These are phyloP conservation scores for Tulasnella sp. DNA, from an alignment of 768 basidiomycete genomes.

Conservation along the genomic window DNA sequence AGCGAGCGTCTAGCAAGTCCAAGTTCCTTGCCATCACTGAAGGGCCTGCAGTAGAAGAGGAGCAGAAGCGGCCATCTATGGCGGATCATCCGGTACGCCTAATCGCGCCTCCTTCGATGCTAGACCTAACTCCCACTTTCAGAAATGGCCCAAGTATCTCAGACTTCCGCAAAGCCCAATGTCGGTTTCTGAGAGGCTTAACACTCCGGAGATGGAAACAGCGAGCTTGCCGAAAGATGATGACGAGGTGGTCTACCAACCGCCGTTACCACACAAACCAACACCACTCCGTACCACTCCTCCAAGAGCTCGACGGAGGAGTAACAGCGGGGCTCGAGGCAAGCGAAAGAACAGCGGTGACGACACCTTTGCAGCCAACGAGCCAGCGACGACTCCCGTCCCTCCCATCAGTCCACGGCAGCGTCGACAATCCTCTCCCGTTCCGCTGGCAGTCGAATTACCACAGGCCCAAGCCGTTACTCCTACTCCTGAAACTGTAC, in stretches of 20 bases:
- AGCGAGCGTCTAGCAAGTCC: not conserved
- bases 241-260: slow-evolving; percentile 2
- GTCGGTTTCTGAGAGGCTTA: not conserved
- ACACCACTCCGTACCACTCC: not conserved
- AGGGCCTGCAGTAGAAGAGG: not conserved
- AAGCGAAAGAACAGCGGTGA: not conserved
- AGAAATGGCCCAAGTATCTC: slow-evolving; percentile 5
- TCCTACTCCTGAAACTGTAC: no score
- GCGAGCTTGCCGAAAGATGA: not conserved
- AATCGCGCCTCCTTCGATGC: not conserved
- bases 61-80: not conserved
- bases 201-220: not conserved
- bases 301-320: not conserved
- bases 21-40: slow-evolving; percentile 1
- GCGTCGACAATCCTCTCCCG: not conserved
- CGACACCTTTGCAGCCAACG: not conserved
- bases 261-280: not conserved
- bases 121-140: not conserved
- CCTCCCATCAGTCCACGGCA: not conserved
- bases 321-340: not conserved
- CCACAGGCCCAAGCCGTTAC: not conserved
- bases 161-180: slow-evolving; percentile 11
- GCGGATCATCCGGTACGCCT: not conserved
- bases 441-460: not conserved
- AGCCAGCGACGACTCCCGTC: not conserved